Base-by-base conservation (phyloP, 1,284 basidiomycete genomes). In the Neolentinus lepideus region DNA sequence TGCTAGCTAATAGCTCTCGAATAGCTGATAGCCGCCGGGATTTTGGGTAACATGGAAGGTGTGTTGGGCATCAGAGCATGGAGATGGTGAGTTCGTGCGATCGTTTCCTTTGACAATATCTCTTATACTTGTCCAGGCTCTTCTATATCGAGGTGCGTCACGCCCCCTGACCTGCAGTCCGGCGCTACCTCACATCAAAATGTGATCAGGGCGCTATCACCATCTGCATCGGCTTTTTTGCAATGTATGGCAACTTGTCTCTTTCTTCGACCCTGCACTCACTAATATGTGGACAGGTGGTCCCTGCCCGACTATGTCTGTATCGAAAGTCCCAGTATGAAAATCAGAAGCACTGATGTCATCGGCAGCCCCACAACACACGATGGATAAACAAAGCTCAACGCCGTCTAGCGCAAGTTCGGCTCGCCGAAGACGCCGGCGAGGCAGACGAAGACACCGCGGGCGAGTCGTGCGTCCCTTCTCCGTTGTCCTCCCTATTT, bases 381-480 rank as follows among this genome's bases (percentile, higher is more conserved):
- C 73, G 77, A 33, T 88, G 88, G 76, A 70, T 91, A 58, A 69
- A 76, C 16, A 68, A 72, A 0, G 72, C 74, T 8, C 85, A 92
- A 62, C 73, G 76, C 14, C 76, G 77, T 9, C 75, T 92, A 16
- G 89, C 88, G 1, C 84, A 86, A 63, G 79, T 81, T 0, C 80
- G 90, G 4, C 75, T 92, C 29, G 77, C 84, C 0, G 88, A 90
- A 65, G 88, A 91, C 64, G 82, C 80, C n/a, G 86, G 86, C 1
- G 85, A 87, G 68, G 81, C 83, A 0, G 85, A 88, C 59, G 69
- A 78, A 58, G 84, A 85, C 61, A 75, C 75, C 45, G 65, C 66
- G 0, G 67, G 77, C 47, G 78, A 82, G 52, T 78, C 80, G 81
- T 84, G 60, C 51, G 80, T n/a, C n/a, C n/a, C n/a, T n/a, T n/a